Percentiles rank a stretch among this genome's conserved stretches.
phyloP scores from a whole-genome alignment of 108 stramenopile species.

The Nitzschia inconspicua region DNA sequence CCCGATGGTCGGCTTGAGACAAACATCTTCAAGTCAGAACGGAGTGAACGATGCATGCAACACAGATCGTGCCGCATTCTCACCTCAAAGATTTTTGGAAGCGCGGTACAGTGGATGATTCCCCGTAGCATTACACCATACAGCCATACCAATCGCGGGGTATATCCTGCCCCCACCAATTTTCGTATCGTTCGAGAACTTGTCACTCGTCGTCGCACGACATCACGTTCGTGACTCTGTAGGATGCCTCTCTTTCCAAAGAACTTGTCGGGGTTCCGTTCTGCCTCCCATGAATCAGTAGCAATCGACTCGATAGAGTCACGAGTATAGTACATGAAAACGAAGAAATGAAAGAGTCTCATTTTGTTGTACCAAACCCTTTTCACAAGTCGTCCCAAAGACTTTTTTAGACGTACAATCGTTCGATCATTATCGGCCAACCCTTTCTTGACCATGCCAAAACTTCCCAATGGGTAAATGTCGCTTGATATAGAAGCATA shows the following conservation, averaged over 20 bases:
- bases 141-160: constrained; percentile 9
- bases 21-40: too few species aligned
- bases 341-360: too few species aligned
- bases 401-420: too few species aligned
- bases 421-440: too few species aligned
- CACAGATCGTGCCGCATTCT: too few species aligned
- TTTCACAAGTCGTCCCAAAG: too few species aligned
- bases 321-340: not conserved
- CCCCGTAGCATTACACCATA: constrained; percentile 5
- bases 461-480: too few species aligned
- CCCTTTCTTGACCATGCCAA: too few species aligned
- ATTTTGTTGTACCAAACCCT: too few species aligned
- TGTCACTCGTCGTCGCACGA: not conserved
- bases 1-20: too few species aligned
- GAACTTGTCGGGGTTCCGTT: constrained; percentile 1
- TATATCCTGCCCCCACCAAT: constrained; percentile 9
- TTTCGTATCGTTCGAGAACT: not conserved
- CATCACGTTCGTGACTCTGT: not conserved
- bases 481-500: too few species aligned
- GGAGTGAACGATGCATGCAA: too few species aligned
- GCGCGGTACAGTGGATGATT: not conserved
- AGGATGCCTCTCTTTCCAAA: not conserved
- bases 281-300: constrained; percentile 1
- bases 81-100: not conserved
- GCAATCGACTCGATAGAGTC: not conserved